phyloP scores from a whole-genome alignment of 495 filamentous ascomycete species.

The Penicillium argentinense region DNA sequence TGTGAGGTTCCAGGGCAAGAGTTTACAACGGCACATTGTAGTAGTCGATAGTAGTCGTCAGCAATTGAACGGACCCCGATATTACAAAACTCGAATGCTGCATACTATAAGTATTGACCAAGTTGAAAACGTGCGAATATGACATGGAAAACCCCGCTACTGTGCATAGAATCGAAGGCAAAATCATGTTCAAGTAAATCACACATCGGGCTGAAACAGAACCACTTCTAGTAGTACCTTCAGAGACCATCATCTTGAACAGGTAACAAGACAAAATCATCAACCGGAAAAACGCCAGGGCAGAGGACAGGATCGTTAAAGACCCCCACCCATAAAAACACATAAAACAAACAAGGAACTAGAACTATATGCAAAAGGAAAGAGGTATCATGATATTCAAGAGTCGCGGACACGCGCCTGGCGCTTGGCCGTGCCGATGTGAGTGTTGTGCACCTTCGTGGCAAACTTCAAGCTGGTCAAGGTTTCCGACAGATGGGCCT shows the following conservation, averaged over 20 bases:
- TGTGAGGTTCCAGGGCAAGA: neutral
- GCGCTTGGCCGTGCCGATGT: slow-evolving; percentile 82
- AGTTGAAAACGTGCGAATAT: too few relatives aligned
- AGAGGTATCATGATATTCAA: slow-evolving; percentile 35
- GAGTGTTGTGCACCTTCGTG: slow-evolving; percentile 88
- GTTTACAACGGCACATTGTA: too few relatives aligned
- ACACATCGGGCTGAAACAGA: neutral
- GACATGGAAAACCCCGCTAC: too few relatives aligned
- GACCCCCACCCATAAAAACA: slow-evolving; percentile 19
- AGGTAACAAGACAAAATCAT: neutral
- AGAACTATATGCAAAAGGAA: slow-evolving; percentile 26
- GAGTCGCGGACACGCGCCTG: slow-evolving; percentile 61
- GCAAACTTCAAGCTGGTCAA: slow-evolving; percentile 96
- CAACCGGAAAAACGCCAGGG: slow-evolving; percentile 7
- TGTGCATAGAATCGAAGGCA: too few relatives aligned
- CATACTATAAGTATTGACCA: too few relatives aligned
- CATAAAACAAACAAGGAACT: slow-evolving; percentile 8
- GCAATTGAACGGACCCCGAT: too few relatives aligned
- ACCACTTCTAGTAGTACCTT: neutral
- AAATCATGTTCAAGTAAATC: too few relatives aligned
- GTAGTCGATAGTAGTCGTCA: too few relatives aligned
- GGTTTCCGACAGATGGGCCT: slow-evolving; percentile 89
- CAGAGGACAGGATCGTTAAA: slow-evolving; percentile 37
- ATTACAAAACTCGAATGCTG: too few relatives aligned
- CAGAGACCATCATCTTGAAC: neutral